Base-by-base conservation (phyloP, 202 grass and related monocot species). In the Elaeis oleifera region DNA sequence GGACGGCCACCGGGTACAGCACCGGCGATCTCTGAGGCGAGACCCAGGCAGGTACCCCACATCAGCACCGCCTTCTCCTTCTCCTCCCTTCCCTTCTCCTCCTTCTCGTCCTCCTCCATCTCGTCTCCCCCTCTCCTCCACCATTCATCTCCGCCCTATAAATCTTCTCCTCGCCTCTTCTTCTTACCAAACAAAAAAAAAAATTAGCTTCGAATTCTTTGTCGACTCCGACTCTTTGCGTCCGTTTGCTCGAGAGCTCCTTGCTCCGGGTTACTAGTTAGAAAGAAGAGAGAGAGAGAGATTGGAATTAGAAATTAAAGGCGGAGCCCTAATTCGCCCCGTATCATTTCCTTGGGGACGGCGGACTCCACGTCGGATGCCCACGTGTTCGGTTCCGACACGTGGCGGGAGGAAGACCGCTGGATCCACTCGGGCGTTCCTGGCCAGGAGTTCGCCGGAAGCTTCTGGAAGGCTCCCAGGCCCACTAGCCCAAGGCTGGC, bases 11-110 rank as follows among this genome's bases (percentile, higher is more conserved):
- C 25, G 94, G 94, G 25, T 84, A 82, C 17, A 99, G 85, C 61
- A 99, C 65, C 71, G 94, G 94, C 48, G 88, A 86, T 70, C 94
- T 87, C 75, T 99, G 94, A 51, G 82, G 88, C 54, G 88, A 89
- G 11, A 87, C 80, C 5, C 88, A 4, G 94, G 94, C n/a, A 99
- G 86, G 83, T 99, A 99, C 11, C 94, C 94, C 94, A 99, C 88
- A 99, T 94, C 63, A 99, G 74, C 61, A 94, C 85, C 73, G 84
- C 88, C 71, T 78, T 94, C 58, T 21, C 54, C 50, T 14, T 0
- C 5, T 17, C 71, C 59, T 21, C 61, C 28, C 20, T 31, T 29
- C 71, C 53, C 51, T 56, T 64, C 51, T 74, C 88, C 69, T 81
- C 87, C 64, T 77, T 82, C 63, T 83, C 79, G 74, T 80, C 79